Evolutionary conservation across 257 asterid genomes (phyloP), one percentile per base, ranked within the genome.

Genomic region (Rubia yunnanensis): DNA sequence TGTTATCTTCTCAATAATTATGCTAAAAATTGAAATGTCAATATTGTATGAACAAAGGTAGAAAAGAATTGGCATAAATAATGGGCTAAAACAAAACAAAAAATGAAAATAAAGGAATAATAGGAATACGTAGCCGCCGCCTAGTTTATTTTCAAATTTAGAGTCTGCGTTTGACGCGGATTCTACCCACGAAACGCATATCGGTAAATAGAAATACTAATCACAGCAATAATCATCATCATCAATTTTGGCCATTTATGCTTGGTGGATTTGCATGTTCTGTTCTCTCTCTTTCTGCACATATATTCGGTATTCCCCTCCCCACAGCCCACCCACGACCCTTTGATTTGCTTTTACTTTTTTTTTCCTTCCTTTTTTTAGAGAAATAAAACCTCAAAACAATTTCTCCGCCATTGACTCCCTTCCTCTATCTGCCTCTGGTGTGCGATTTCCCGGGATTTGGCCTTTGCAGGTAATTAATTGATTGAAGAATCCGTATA

Each of bases 231-330:
- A 14, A 15, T 8, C 63, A 57, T 18, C 35, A 27, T 1, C 3
- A 24, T 64, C 48, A 22, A 38, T 55, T 64, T 55, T 24, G 60
- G 23, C 69, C 75, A 34, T 54, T 55, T 54, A 66, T n/a, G 63
- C 70, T 63, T 39, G 35, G 72, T 70, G 81, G 74, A 62, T 7
- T 63, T 67, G 72, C 79, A 61, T 63, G 6, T 71, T 44, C 48
- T 66, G 38, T 63, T 73, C 68, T 70, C 66, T 70, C 67, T 28
- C 44, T 34, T n/a, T 8, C 64, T 60, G 64, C 64, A 32, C 52
- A 34, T n/a, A 32, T 2, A n/a, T 11, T 56, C 46, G 2, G 31
- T 46, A 39, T 26, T 27, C 23, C 41, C 44, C 39, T 32, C n/a
- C 53, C 55, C 44, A 24, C 15, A 49, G 28, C 34, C 11, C 60